A percentile compares a stretch with the other conserved stretches of the same genome.
Conservation (phyloP, 1,284 basidiomycete genomes). For the Tranzscheliella williamsii region DNA sequence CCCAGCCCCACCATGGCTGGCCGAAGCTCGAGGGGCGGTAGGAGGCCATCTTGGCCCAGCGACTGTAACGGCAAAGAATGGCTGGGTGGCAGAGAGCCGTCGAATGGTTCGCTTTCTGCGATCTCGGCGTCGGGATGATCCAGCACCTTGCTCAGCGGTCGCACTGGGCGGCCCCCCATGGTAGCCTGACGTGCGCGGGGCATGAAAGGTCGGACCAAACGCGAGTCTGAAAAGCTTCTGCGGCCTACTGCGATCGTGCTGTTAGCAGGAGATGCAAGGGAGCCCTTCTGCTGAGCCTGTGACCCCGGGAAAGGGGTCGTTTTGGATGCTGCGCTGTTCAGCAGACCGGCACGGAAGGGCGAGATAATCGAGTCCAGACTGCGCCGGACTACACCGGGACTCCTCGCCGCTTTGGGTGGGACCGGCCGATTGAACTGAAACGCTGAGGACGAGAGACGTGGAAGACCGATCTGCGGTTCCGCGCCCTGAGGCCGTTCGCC, state of each 20-base stretch:
- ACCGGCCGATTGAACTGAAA: background rate
- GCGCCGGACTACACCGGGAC: slow-evolving; percentile 25
- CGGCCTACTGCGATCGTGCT: slow-evolving; percentile 10
- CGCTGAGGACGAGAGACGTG: slow-evolving; percentile 1
- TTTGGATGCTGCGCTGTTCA: slow-evolving; percentile 3
- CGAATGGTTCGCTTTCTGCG: slow-evolving; percentile 1
- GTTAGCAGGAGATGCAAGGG: slow-evolving; percentile 1
- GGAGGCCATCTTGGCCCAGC: too few species aligned
- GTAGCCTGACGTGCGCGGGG: slow-evolving; percentile 10
- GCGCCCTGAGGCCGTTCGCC: background rate
- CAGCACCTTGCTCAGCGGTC: slow-evolving; percentile 24
- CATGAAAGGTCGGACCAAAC: slow-evolving; percentile 25
- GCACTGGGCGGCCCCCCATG: background rate
- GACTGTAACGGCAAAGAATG: too few species aligned
- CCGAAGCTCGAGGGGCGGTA: too few species aligned
- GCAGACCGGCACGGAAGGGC: slow-evolving; percentile 28
- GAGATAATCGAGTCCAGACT: slow-evolving; percentile 37
- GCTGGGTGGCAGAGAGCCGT: too few species aligned
- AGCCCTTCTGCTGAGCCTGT: background rate
- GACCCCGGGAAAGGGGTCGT: background rate
- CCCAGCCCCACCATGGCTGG: too few species aligned
- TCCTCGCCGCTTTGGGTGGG: background rate
- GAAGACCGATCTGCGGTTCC: background rate
- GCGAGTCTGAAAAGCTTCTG: slow-evolving; percentile 34
- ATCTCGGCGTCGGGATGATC: slow-evolving; percentile 24